Base-by-base conservation (phyloP, 129 eudicot species). In the Daucus carota region DNA sequence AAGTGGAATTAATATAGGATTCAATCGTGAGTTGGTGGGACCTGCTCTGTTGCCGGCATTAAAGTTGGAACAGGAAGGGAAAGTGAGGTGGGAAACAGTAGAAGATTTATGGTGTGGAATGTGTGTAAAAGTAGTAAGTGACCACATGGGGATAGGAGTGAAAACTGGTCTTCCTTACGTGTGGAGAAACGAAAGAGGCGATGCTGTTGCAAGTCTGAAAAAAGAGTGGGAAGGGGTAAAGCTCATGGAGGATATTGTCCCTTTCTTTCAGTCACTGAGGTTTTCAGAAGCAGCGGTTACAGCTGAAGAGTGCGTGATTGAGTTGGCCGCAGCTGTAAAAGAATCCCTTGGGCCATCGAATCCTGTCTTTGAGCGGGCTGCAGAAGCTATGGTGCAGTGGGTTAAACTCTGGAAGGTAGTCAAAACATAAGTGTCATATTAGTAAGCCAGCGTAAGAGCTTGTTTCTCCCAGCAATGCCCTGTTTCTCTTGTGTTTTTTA, bases 201-300 rank as follows among this genome's bases (percentile, higher is more conserved):
- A 87, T 54, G 96, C 96, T 17, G 45, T 94, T 2, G 93, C 85
- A 60, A 91, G 97, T 70, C 83, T 91, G 96, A 94, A 89, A 85
- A 94, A 94, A 78, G 97, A 94, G 78, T 91, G 97, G 97, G 85
- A 84, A 82, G 97, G 99, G 20, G 96, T 94, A 72, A 94, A 87
- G 88, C 82, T 94, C 44, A 91, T 94, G 97, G 98, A 91, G 83
- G 93, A 94, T 0, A 87, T 89, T 20, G 84, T 91, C 17, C 99
- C 99, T 0, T 94, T 94, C 80, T 91, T 94, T 42, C 88, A 94
- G 83, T 62, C 90, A 4, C 47, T 94, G 67, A 88, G 70, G 70
- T 74, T 94, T 82, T 83, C 97, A 38, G 66, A 82, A 42, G 80
- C 69, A 0, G 87, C 97, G 4, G 86, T 73, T 50, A 91, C 97